Evolutionary conservation across 257 asterid species (phyloP).

Genomic region (Gynochthodes officinalis): DNA sequence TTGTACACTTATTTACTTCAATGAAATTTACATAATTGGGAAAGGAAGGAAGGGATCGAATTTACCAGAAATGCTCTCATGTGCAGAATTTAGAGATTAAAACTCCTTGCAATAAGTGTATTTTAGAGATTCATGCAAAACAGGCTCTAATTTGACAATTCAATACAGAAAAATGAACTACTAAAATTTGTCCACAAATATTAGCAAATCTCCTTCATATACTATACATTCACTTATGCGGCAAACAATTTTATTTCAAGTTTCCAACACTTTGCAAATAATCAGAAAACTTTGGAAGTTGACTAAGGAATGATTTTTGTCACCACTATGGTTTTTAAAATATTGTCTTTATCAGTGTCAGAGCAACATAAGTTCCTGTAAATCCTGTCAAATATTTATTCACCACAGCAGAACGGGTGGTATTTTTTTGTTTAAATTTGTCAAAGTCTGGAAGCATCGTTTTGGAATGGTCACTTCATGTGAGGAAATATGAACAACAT

Average conservation of each 20-base stretch:
- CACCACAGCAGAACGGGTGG: not conserved
- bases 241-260: no score
- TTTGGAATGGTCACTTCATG: not conserved
- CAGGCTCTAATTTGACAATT: not conserved
- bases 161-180: not conserved
- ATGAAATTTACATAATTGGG: not conserved
- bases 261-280: not conserved
- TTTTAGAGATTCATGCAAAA: not conserved
- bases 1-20: not conserved
- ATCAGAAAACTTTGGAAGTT: not conserved
- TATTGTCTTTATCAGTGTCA: not conserved
- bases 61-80: not conserved
- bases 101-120: not conserved
- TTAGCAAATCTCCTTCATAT: no score
- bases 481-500: not conserved
- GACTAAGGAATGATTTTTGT: not conserved
- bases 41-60: not conserved
- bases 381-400: not conserved
- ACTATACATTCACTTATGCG: not conserved
- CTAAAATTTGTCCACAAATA: not conserved
- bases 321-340: not conserved
- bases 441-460: not conserved
- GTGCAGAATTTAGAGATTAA: not conserved
- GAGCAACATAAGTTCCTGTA: not conserved
- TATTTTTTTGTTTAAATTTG: not conserved